Conservation (phyloP, 345 rosid genomes). For the Euclidium syriacum region DNA sequence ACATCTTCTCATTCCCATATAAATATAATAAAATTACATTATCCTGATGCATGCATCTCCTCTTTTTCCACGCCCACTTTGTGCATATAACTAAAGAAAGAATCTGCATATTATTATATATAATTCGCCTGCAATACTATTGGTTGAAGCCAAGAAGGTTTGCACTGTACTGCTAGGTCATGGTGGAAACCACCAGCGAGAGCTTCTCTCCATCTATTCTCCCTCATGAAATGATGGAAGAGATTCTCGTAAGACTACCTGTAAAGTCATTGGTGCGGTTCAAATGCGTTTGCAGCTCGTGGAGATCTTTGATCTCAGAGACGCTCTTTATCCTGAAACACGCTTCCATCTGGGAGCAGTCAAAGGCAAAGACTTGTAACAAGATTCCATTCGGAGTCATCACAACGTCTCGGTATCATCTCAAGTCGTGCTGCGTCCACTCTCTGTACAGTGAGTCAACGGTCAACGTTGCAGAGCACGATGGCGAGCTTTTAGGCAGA, state of each 20-base stretch:
- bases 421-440: constrained; percentile 27
- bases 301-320: constrained; percentile 29
- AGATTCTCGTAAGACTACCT: constrained; percentile 30
- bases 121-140: background rate
- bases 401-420: constrained; percentile 25
- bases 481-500: constrained; percentile 30
- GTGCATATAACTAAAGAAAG: constrained; percentile 2
- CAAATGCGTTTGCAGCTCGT: constrained; percentile 30
- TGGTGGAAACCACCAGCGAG: constrained; percentile 8
- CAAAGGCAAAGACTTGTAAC: constrained; percentile 7
- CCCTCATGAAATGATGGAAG: constrained; percentile 29
- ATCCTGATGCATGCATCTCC: constrained; percentile 26
- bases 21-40: too few species aligned
- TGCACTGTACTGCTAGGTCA: constrained; percentile 1
- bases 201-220: constrained; percentile 6
- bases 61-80: constrained; percentile 23
- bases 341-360: constrained; percentile 17
- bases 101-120: background rate
- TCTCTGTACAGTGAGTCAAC: constrained; percentile 19
- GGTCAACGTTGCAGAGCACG: constrained; percentile 7
- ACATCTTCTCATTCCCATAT: constrained; percentile 6
- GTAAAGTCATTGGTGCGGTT: constrained; percentile 26
- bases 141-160: constrained; percentile 12
- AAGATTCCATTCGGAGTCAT: constrained; percentile 12
- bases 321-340: constrained; percentile 21